Conservation (phyloP, 352 stramenopile genomes). For the Globisporangium splendens region DNA sequence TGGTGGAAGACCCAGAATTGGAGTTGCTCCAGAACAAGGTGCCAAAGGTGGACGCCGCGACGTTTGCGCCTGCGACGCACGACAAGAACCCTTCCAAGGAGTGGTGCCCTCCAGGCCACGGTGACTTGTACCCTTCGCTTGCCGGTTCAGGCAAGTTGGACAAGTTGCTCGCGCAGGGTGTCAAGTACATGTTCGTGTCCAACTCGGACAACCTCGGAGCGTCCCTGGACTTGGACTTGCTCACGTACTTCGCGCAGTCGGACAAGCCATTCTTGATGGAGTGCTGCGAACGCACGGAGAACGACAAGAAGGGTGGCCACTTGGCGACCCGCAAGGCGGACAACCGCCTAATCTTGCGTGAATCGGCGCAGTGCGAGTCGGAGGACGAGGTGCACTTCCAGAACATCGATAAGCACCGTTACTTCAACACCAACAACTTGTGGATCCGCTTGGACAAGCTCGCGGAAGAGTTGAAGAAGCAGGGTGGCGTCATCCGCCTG, state of each 20-base stretch:
- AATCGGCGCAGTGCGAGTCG: slow-evolving; percentile 87
- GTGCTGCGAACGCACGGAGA: slow-evolving; percentile 97
- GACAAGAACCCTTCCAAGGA: slow-evolving; percentile 71
- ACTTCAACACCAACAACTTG: slow-evolving; percentile 90
- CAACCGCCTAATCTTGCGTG: slow-evolving; percentile 92
- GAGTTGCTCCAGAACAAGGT: slow-evolving; percentile 99
- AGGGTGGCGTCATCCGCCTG: slow-evolving; percentile 77
- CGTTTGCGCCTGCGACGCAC: slow-evolving; percentile 62
- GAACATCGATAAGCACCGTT: slow-evolving; percentile 86
- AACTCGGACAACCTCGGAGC: slow-evolving; percentile 88
- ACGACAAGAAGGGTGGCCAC: slow-evolving; percentile 99
- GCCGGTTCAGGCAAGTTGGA: slow-evolving; percentile 83
- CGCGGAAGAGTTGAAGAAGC: slow-evolving; percentile 69
- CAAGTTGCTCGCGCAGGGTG: slow-evolving; percentile 76
- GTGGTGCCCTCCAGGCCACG: slow-evolving; percentile 85
- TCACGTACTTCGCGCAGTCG: slow-evolving; percentile 90
- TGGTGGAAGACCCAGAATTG: slow-evolving; percentile 93
- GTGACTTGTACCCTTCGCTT: slow-evolving; percentile 83
- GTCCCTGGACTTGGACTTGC: slow-evolving; percentile 76
- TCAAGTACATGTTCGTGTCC: slow-evolving; percentile 91
- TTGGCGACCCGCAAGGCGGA: slow-evolving; percentile 91
- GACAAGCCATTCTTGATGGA: slow-evolving; percentile 91
- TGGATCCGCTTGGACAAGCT: slow-evolving; percentile 89
- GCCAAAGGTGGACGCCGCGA: slow-evolving; percentile 92
- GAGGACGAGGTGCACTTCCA: slow-evolving; percentile 81